Evolutionary conservation across 1,139 yeast genomes (phyloP), one percentile per base, ranked within the genome.

Genomic region (Geotrichum bryndzae): DNA sequence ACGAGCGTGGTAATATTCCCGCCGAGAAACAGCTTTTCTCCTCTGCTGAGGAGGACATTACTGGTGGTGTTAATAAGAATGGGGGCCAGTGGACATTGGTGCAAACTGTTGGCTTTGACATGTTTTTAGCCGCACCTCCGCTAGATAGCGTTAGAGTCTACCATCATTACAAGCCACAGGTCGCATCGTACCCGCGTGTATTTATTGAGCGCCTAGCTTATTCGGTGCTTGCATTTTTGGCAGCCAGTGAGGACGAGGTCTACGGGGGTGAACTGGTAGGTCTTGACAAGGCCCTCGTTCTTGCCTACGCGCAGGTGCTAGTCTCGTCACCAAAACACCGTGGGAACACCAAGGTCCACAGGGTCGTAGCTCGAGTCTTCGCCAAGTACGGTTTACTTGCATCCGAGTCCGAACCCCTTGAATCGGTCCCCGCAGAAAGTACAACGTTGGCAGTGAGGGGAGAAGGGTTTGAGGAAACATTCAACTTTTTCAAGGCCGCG

Each of bases 391-490:
- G 31, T 11, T 54, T 61, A 11, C 25, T 22, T 18, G 35, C 22
- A 18, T 51, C 35, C 10, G 53, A 51, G 22, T 18, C 53, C 18
- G 35, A 27, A 8, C 10, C 53, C n/a, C n/a, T 27, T 13, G 29
- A 27, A 18, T 27, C 35, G 6, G 31, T 51, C 18, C 22, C 53
- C 11, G 53, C 35, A 10, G 41, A 46, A 25, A 23, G 52, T 22
- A 52, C 56, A 10, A 50, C 38, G 2, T 33, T 61, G 15, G 57
- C 23, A 1, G 38, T 61, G 11, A 51, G 52, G 13, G 63, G 61
- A n/a, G 61, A 61, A 15, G 58, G 56, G 7, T 61, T 61, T 58
- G 41, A 33, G n/a, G 63, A 61, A 46, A 58, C 57, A 3, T 61
- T 58, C 27, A 46, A 58, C 13, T 61, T 61, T 27, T 31, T 22